A percentile compares a stretch with the other conserved stretches of the same genome.
Evolutionary conservation across 1,284 basidiomycete genomes (phyloP).

Genomic region (Irpex rosettiformis): DNA sequence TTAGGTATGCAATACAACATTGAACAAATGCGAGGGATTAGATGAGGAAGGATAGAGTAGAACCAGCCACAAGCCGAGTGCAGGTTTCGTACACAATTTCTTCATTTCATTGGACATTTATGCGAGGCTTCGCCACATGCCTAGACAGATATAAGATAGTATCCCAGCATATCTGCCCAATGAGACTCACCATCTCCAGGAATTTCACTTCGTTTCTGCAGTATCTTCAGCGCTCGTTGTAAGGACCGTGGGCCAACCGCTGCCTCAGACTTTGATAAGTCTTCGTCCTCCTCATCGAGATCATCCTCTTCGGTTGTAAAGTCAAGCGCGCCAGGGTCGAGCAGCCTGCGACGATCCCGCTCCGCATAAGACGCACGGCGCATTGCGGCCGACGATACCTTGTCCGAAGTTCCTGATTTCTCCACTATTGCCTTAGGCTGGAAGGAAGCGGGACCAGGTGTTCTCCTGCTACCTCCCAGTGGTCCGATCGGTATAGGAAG

Average conservation of each 20-base stretch:
- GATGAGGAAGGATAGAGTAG: constrained; percentile 1
- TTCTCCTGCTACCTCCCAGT: constrained; percentile 28
- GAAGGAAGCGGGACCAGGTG: constrained; percentile 42
- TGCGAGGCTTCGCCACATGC: constrained; percentile 77
- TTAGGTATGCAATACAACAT: constrained; percentile 10
- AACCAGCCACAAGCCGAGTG: no score
- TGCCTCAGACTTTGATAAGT: constrained; percentile 19
- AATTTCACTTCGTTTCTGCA: constrained; percentile 42
- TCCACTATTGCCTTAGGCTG: constrained; percentile 47
- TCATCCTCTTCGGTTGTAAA: constrained; percentile 46
- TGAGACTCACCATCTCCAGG: constrained; percentile 27
- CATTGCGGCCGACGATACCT: constrained; percentile 41
- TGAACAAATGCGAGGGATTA: constrained; percentile 4
- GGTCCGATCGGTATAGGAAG: constrained; percentile 58
- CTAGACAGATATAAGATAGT: no score
- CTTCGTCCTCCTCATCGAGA: constrained; percentile 36
- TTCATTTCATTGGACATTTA: constrained; percentile 12
- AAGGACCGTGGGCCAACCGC: constrained; percentile 45
- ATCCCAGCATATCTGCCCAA: no score
- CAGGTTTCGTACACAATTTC: no score
- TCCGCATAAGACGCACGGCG: constrained; percentile 63
- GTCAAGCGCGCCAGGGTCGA: constrained; percentile 68
- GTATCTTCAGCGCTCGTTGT: constrained; percentile 59
- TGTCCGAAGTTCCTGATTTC: constrained; percentile 28
- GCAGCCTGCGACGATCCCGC: constrained; percentile 55